phyloP scores from a whole-genome alignment of 495 filamentous ascomycete species.

The Xylaria palmicola region DNA sequence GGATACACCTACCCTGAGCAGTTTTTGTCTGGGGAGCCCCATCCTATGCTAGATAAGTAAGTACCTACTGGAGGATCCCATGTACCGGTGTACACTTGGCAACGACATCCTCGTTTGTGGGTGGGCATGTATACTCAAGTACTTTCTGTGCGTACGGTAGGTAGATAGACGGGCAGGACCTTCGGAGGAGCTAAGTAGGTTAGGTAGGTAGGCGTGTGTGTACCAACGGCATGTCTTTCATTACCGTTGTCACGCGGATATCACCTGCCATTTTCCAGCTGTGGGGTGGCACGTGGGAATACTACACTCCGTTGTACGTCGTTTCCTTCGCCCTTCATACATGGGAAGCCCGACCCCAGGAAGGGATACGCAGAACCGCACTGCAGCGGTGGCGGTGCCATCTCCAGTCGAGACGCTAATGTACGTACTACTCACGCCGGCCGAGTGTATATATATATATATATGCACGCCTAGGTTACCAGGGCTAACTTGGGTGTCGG shows the following conservation, averaged over 20 bases:
- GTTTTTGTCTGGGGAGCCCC: no score
- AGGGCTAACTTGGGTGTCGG: not conserved
- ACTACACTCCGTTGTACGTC: slow-evolving; percentile 5
- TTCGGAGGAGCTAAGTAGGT: not conserved
- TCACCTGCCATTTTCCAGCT: slow-evolving; percentile 4
- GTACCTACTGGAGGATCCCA: not conserved
- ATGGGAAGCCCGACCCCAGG: not conserved
- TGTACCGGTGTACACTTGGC: slow-evolving; percentile 1
- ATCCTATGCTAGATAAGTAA: no score
- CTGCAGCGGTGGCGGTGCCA: not conserved
- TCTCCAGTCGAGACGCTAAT: no score
- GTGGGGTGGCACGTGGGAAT: slow-evolving; percentile 18
- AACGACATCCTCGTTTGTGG: not conserved
- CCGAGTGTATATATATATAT: no score
- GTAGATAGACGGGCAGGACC: no score
- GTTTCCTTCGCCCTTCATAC: not conserved
- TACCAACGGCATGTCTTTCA: not conserved
- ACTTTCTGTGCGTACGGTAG: no score
- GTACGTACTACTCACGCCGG: no score
- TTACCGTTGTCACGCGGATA: not conserved
- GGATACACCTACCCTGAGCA: no score
- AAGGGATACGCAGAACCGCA: not conserved
- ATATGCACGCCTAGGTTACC: not conserved
- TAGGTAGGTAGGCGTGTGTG: not conserved
- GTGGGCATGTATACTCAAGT: not conserved